These are phyloP conservation scores for Calonectria pteridis DNA, from an alignment of 2,329 filamentous ascomycete species.

Conservation along the genomic window DNA sequence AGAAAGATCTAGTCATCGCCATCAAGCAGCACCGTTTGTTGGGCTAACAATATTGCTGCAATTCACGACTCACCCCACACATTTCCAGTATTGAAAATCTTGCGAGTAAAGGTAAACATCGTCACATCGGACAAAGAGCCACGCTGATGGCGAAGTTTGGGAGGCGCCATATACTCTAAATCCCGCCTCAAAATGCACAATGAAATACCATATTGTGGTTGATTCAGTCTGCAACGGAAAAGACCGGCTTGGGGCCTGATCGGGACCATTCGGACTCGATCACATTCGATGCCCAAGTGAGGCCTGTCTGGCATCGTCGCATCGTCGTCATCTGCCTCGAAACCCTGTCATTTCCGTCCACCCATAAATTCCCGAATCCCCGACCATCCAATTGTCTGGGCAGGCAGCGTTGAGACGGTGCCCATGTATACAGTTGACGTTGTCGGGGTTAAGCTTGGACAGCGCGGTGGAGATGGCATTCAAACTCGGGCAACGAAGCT, in stretches of 20 bases:
- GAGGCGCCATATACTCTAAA: not conserved
- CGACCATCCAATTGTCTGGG: not conserved
- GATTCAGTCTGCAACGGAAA: not conserved
- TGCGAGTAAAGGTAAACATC: too few relatives aligned
- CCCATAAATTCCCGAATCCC: not conserved
- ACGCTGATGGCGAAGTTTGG: too few relatives aligned
- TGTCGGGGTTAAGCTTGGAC: constrained; percentile 9
- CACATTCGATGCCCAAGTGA: constrained; percentile 17
- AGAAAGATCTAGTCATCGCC: too few relatives aligned
- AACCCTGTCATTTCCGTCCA: constrained; percentile 1
- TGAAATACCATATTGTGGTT: not conserved
- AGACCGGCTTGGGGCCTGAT: constrained; percentile 13
- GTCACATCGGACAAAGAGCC: too few relatives aligned
- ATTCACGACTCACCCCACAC: too few relatives aligned
- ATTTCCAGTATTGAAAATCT: too few relatives aligned
- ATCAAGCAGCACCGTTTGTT: too few relatives aligned
- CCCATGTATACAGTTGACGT: constrained; percentile 14
- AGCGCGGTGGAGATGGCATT: constrained; percentile 13
- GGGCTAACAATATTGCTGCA: too few relatives aligned
- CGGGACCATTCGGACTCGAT: constrained; percentile 10
- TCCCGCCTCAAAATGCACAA: accelerated
- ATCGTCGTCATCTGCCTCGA: constrained; percentile 5
- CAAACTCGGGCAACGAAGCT: constrained; percentile 15
- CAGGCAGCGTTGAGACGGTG: constrained; percentile 4
- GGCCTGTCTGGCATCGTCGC: not conserved